phyloP scores from a whole-genome alignment of 1,284 basidiomycete species.

The Heterobasidion irregulare region DNA sequence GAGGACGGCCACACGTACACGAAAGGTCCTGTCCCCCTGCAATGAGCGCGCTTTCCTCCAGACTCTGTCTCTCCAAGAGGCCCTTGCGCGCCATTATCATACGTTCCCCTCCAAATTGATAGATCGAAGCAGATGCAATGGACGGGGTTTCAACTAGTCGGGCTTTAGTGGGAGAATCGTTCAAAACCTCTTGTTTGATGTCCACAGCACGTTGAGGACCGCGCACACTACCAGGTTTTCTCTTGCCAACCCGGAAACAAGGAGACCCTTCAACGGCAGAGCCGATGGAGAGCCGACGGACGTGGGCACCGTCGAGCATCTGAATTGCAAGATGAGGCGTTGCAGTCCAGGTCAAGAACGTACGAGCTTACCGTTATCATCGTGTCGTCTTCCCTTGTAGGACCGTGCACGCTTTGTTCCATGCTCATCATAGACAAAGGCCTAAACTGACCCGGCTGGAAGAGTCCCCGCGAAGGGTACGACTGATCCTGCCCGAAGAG shows the following conservation, averaged over 20 bases:
- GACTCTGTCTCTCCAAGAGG: conserved; percentile 53
- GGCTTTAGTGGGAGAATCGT: conserved; percentile 26
- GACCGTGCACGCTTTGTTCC: conserved; percentile 31
- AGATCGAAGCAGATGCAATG: conserved; percentile 51
- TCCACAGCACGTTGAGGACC: conserved; percentile 6
- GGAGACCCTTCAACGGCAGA: conserved; percentile 67
- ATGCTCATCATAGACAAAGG: conserved; percentile 59
- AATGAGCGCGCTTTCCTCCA: conserved; percentile 54
- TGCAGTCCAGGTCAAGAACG: not conserved
- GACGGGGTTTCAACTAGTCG: conserved; percentile 51
- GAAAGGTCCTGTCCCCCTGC: conserved; percentile 58
- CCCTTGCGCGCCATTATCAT: conserved; percentile 60
- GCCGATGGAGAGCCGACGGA: conserved; percentile 57
- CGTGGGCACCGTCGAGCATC: conserved; percentile 73
- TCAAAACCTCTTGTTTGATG: conserved; percentile 6
- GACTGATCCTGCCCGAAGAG: conserved; percentile 52
- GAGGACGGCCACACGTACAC: conserved; percentile 31
- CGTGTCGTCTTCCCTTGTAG: conserved; percentile 62
- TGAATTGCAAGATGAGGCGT: conserved; percentile 15
- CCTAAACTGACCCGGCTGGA: conserved; percentile 25
- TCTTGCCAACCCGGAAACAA: conserved; percentile 55
- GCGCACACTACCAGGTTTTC: conserved; percentile 29
- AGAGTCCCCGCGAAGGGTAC: conserved; percentile 20
- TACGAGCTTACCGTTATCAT: conserved; percentile 54
- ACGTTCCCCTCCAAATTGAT: conserved; percentile 53